Evolutionary conservation across 441 rosid genomes (phyloP), one percentile per base, ranked within the genome.

Genomic region (Daphne laureola): DNA sequence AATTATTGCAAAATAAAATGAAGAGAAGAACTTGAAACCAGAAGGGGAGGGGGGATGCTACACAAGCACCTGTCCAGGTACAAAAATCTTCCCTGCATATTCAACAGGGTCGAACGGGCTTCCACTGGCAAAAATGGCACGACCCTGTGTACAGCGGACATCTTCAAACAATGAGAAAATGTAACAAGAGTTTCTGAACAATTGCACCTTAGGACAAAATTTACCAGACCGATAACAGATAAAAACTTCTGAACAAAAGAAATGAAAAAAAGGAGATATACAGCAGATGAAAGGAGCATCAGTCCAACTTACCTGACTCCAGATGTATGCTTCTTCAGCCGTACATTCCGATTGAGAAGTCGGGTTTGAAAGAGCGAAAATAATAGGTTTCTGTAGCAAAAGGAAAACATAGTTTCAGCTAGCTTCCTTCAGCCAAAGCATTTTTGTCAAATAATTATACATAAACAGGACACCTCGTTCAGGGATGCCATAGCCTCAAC

Each of bases 311-410:
- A 88, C 96, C 93, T 86, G 46, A 70, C 72, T 88, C 95, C 98
- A 86, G 2, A 67, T 78, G 63, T 86, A 88, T 38, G 91, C 96
- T 69, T 92, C 79, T 73, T 92, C 91, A 27, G 96, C 96, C 14
- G 96, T 86, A 62, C 94, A 88, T 71, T 88, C 94, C 25, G 98
- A 86, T 53, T 86, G 96, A 31, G 98, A 92, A 57, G 96, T 86
- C 17, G 96, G 96, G 70, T 88, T 86, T 43, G 98, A 92, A 46
- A 92, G 98, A 66, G 98, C 44, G 38, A 88, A 81, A 67, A 88
- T 81, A 44, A 88, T 71, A 13, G 96, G 96, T 73, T 73, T 81
- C 95, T 81, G 87, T 76, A 78, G 40, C 59, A 68, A 51, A 46
- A 44, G 14, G 52, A 14, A 36, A 8, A 47, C 43, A 61, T 43